Base-by-base conservation (phyloP, 78 protist species). In the Ministeria vibrans region DNA sequence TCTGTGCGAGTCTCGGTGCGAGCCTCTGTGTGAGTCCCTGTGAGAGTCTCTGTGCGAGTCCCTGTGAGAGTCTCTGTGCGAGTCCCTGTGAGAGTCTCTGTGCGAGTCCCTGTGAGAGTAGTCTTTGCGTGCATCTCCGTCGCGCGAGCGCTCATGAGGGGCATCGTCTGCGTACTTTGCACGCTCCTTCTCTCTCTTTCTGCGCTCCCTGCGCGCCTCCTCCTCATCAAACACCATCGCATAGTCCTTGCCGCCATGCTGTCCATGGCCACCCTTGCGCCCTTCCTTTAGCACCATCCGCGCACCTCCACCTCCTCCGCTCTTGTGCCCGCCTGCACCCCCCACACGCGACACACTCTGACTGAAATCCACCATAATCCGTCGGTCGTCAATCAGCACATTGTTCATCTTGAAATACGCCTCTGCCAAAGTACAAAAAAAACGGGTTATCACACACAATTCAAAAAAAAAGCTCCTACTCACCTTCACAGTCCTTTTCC, bases 331-430 rank as follows among this genome's bases (percentile, higher is more conserved):
- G 55, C 9, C 9, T 49, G 55, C 9, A 49, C 55, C 55, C 15
- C 55, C 55, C n/a, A 49, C 55, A 49, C 55, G 55, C 55, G 95
- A 77, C 63, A 93, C 91, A 4, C 91, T 79, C 83, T 96, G 99
- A 36, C 91, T 83, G 78, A 96, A 96, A 77, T 96, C 97, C 0
- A 97, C 99, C 32, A 92, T 84, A 59, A 98, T 97, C 30, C 99
- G 88, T 18, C 98, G 62, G 62, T 98, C 99, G 79, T 97, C 99
- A 68, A 98, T 93, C 30, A 95, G 82, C 30, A 86, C 95, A 70
- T 95, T 94, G 73, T 97, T 94, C 99, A 95, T 95, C 89, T 94
- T 95, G 41, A 85, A 34, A 78, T 94, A 97, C 1, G 99, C 99
- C 45, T 59, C 74, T 62, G 86, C 93, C 34, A 86, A 87, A 55